A percentile compares a stretch with the other conserved stretches of the same genome.
Conservation (phyloP, 352 stramenopile genomes). For the Pythium aquatile region DNA sequence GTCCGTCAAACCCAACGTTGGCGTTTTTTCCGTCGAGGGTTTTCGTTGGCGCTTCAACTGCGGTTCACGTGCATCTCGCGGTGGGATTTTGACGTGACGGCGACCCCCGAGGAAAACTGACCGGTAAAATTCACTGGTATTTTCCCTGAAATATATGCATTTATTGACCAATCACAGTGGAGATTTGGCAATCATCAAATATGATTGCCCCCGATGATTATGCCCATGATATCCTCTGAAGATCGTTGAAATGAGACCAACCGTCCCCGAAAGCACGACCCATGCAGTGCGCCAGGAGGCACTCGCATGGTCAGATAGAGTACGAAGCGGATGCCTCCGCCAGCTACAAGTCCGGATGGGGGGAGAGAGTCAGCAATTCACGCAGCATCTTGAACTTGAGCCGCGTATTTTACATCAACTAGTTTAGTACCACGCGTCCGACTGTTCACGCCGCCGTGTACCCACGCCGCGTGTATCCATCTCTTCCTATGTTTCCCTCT, state of each 20-base stretch:
- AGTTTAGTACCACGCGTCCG: too few relatives aligned
- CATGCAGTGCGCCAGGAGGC: neutral
- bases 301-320: too few relatives aligned
- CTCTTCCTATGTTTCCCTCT: too few relatives aligned
- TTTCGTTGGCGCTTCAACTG: conserved; percentile 6
- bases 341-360: too few relatives aligned
- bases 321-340: too few relatives aligned
- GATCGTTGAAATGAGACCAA: neutral
- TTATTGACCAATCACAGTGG: neutral
- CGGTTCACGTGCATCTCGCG: neutral
- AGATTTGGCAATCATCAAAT: neutral
- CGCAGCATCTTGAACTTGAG: too few relatives aligned
- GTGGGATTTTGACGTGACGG: conserved; percentile 3
- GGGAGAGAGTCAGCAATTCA: too few relatives aligned
- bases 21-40: neutral
- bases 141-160: neutral
- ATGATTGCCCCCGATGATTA: neutral
- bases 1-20: conserved; percentile 5
- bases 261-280: neutral
- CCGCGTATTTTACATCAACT: too few relatives aligned
- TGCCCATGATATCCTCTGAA: neutral
- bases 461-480: too few relatives aligned
- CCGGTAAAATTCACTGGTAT: neutral
- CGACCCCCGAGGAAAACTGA: conserved; percentile 2
- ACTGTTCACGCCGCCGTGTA: too few relatives aligned